Conservation (phyloP, 2,329 filamentous ascomycete genomes). For the Celoporthe dispersa region DNA sequence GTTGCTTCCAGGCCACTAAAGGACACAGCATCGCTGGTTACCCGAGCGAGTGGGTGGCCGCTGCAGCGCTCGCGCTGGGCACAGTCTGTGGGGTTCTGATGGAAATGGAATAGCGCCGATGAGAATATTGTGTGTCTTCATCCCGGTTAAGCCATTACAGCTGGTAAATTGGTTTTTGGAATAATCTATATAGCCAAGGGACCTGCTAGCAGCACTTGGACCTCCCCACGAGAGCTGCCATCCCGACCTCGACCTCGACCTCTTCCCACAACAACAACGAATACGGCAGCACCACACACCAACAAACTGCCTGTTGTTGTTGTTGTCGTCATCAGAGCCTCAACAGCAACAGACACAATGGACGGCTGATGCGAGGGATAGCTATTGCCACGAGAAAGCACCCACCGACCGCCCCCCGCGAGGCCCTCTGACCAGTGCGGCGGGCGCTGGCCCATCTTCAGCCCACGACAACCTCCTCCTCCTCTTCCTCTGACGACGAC, state of each 20-base stretch:
- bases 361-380: constrained; percentile 16
- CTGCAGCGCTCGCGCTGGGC: constrained; percentile 73
- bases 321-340: neutral
- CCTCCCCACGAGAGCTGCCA: too few species aligned
- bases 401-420: too few species aligned
- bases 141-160: constrained; percentile 67
- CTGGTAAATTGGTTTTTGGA: constrained; percentile 36
- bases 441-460: neutral
- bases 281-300: constrained; percentile 1
- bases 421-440: neutral
- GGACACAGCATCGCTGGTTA: constrained; percentile 66
- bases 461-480: neutral
- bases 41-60: constrained; percentile 68
- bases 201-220: neutral
- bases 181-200: neutral
- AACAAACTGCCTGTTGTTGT: neutral
- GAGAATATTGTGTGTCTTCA: constrained; percentile 60
- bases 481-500: neutral
- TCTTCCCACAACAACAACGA: neutral
- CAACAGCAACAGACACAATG: constrained; percentile 12
- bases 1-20: constrained; percentile 65
- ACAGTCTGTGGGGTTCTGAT: constrained; percentile 58
- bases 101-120: constrained; percentile 56
- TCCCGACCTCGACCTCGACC: neutral
- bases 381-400: neutral